phyloP scores from a whole-genome alignment of 495 filamentous ascomycete species.

The Talaromyces borbonicus region DNA sequence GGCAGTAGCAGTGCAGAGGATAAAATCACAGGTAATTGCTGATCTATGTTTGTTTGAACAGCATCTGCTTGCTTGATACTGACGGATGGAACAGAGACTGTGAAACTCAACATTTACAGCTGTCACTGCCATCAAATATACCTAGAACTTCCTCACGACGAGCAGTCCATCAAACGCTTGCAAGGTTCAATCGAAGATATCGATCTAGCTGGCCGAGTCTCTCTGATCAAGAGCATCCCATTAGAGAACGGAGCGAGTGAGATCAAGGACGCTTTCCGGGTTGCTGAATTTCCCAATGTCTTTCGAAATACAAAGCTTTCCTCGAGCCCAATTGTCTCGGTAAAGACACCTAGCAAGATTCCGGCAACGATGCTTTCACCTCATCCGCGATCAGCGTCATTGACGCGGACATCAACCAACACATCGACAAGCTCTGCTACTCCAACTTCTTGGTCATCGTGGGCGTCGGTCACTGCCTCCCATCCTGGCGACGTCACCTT shows the following conservation, averaged over 20 bases:
- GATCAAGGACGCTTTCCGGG: conserved; percentile 44
- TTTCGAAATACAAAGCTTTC: conserved; percentile 58
- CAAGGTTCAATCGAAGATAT: conserved; percentile 49
- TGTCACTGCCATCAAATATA: conserved; percentile 74
- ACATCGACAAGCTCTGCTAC: conserved; percentile 27
- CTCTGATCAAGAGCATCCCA: conserved; percentile 64
- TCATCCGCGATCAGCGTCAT: conserved; percentile 25
- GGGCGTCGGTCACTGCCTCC: conserved; percentile 24
- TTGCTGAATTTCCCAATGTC: conserved; percentile 49
- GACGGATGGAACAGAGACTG: conserved; percentile 46
- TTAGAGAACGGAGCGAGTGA: conserved; percentile 54
- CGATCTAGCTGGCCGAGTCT: conserved; percentile 47
- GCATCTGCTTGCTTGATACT: conserved; percentile 5
- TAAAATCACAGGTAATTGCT: conserved; percentile 70
- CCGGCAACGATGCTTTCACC: conserved; percentile 24
- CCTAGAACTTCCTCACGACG: conserved; percentile 69
- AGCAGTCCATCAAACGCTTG: conserved; percentile 61
- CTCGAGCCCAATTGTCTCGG: conserved; percentile 22
- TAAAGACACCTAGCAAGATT: conserved; percentile 21
- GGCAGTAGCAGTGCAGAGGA: conserved; percentile 60
- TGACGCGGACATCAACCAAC: conserved; percentile 33
- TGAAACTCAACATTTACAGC: conserved; percentile 55
- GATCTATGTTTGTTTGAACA: conserved; percentile 6
- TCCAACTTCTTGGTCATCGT: conserved; percentile 19
- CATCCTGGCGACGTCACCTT: conserved; percentile 28